These are phyloP conservation scores for Nidularia pulvinata DNA, from an alignment of 768 basidiomycete species.

Conservation along the genomic window DNA sequence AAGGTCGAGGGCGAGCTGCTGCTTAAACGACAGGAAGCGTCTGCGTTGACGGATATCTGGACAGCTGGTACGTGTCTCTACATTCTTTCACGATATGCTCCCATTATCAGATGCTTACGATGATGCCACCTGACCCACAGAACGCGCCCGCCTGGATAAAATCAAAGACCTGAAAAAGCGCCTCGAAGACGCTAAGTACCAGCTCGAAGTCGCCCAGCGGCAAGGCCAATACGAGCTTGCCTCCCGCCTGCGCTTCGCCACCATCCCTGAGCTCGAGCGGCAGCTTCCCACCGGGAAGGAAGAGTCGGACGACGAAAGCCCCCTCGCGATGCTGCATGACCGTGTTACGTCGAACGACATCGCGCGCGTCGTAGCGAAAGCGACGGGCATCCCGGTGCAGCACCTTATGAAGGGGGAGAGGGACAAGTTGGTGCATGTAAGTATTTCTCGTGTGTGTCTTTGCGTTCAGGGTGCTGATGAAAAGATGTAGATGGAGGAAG, in stretches of 20 bases:
- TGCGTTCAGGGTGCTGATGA: background rate
- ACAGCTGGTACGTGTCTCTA: slow-evolving; percentile 51
- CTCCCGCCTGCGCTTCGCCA: slow-evolving; percentile 79
- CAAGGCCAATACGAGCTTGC: slow-evolving; percentile 87
- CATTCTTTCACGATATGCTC: background rate
- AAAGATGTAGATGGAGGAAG: slow-evolving; percentile 78
- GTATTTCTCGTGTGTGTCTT: slow-evolving; percentile 20
- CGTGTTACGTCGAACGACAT: slow-evolving; percentile 91
- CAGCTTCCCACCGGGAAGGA: slow-evolving; percentile 67
- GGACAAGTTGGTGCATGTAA: slow-evolving; percentile 85
- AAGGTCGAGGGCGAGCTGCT: slow-evolving; percentile 68
- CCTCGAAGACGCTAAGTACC: slow-evolving; percentile 82
- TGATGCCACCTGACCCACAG: slow-evolving; percentile 23
- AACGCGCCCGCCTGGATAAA: slow-evolving; percentile 65
- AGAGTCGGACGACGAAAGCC: slow-evolving; percentile 38
- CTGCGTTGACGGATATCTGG: slow-evolving; percentile 66
- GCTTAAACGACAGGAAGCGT: slow-evolving; percentile 62
- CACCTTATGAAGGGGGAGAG: slow-evolving; percentile 87
- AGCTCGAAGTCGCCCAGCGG: slow-evolving; percentile 87
- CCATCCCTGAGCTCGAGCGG: slow-evolving; percentile 78
- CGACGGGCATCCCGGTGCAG: slow-evolving; percentile 91
- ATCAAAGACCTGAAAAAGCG: slow-evolving; percentile 73
- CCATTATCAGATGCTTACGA: background rate
- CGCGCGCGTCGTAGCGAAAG: slow-evolving; percentile 82
- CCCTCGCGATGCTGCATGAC: slow-evolving; percentile 75